A percentile compares a stretch with the other conserved stretches of the same genome.
phyloP scores from a whole-genome alignment of 495 filamentous ascomycete species.

The Talaromyces adpressus region DNA sequence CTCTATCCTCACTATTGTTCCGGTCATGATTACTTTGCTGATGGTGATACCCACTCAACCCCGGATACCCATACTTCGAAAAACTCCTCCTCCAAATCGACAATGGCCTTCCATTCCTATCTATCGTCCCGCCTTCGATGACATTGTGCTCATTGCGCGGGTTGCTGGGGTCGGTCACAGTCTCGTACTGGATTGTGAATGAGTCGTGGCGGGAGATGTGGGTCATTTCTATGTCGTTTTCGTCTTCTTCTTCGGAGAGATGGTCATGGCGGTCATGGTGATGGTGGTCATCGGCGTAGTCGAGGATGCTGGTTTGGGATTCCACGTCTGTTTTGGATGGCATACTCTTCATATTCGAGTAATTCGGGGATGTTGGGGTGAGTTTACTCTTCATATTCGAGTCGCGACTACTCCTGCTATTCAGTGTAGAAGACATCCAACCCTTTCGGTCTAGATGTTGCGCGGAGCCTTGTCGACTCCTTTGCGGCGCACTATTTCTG shows the following conservation, averaged over 20 bases:
- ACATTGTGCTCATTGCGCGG: background rate
- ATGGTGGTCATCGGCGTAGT: background rate
- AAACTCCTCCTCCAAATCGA: slow-evolving; percentile 1
- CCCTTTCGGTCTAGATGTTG: background rate
- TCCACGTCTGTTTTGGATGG: background rate
- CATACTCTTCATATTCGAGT: background rate
- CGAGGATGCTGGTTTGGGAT: background rate
- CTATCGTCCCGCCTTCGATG: background rate
- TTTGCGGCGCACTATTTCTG: background rate
- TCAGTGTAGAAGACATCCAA: background rate
- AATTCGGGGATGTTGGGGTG: background rate
- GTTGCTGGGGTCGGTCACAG: background rate
- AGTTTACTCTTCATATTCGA: background rate
- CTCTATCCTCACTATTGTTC: background rate
- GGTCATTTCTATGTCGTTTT: background rate
- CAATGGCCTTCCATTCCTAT: background rate
- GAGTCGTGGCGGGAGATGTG: background rate
- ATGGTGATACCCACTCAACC: background rate
- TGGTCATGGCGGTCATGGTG: too few species aligned
- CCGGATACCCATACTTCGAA: slow-evolving; percentile 1
- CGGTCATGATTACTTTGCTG: background rate
- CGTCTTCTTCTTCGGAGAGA: background rate
- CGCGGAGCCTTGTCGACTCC: background rate
- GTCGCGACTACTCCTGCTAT: background rate
- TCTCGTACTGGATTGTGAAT: background rate